Conservation (phyloP, 768 basidiomycete genomes). For the Lactifluus pinguis region DNA sequence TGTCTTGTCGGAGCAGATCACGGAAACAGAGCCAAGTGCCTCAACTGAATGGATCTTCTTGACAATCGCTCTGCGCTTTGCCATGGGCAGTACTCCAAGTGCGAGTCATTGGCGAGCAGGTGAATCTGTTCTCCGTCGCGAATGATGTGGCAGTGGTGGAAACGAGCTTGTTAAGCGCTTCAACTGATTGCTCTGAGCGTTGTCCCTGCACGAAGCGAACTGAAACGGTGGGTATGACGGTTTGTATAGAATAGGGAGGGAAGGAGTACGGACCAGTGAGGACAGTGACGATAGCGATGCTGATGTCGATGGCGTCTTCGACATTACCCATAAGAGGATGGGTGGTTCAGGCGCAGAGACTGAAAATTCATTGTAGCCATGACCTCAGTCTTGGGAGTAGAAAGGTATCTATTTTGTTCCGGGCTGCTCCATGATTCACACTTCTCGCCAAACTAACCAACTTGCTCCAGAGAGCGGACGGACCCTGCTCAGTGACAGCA, state of each 20-base stretch:
- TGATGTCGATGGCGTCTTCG: slow-evolving; percentile 91
- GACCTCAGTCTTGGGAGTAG: slow-evolving; percentile 28
- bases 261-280: slow-evolving; percentile 70
- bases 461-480: slow-evolving; percentile 39
- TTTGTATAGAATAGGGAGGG: background rate
- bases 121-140: too few relatives aligned
- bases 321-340: slow-evolving; percentile 85
- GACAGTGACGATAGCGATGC: slow-evolving; percentile 86
- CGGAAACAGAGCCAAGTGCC: too few relatives aligned
- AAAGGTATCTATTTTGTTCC: slow-evolving; percentile 34
- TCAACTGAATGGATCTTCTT: too few relatives aligned
- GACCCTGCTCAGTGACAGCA: slow-evolving; percentile 24
- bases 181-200: slow-evolving; percentile 87
- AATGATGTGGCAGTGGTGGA: slow-evolving; percentile 96
- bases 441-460: slow-evolving; percentile 32
- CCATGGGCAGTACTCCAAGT: too few relatives aligned
- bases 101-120: too few relatives aligned
- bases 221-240: slow-evolving; percentile 17
- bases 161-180: slow-evolving; percentile 93
- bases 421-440: slow-evolving; percentile 26
- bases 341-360: slow-evolving; percentile 75
- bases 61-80: too few relatives aligned
- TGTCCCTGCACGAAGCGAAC: slow-evolving; percentile 96
- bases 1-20: too few relatives aligned
- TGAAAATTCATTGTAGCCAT: slow-evolving; percentile 93